Evolutionary conservation across 495 filamentous ascomycete species (phyloP), one percentile per base, ranked within the genome.

Genomic region (Achaetomiella virescens): DNA sequence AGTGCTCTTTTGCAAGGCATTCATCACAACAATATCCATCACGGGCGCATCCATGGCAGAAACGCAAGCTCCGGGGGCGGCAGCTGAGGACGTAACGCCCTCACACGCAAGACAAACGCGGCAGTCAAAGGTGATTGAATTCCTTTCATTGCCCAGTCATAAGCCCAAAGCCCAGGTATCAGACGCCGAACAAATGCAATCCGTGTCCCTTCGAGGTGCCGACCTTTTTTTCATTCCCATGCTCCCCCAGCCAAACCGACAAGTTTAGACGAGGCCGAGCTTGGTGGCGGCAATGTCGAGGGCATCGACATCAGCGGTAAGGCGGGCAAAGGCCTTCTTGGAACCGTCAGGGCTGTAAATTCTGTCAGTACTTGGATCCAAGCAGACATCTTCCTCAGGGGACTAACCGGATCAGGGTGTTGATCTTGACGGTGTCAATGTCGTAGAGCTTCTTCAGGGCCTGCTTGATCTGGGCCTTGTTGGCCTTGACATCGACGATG

Each of bases 361-460:
- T n/a, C 38, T 61, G 57, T 60, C 45, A 42, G 38, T 29, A 12
- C 2, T 22, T 24, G 18, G 12, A 12, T 50, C 2, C 10, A 36
- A 12, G 21, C 20, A 11, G 20, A n/a, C 42, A 20, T 61, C 50
- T 55, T 20, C 6, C 7, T 9, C 42, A 22, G 48, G 38, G 53
- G 48, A 73, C 78, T 22, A 81, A 95, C 90, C 92, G 87, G 79
- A 99, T 90, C 58, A 99, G 85, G 61, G 93, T 97, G 83, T 97
- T 99, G 78, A 99, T 86, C 87, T 96, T 97, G 77, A 99, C 80
- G 68, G 83, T 86, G 69, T 96, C 90, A 61, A 99, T 91, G 76
- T 97, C 92, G 75, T 99, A 99, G 63, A 97, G 84, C 87, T 91
- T 96, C 90, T 99, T 99, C 62, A 99, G 80, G 59, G 93, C 88